Evolutionary conservation across 2,329 filamentous ascomycete genomes (phyloP).

Genomic region (Colletotrichum tanaceti): DNA sequence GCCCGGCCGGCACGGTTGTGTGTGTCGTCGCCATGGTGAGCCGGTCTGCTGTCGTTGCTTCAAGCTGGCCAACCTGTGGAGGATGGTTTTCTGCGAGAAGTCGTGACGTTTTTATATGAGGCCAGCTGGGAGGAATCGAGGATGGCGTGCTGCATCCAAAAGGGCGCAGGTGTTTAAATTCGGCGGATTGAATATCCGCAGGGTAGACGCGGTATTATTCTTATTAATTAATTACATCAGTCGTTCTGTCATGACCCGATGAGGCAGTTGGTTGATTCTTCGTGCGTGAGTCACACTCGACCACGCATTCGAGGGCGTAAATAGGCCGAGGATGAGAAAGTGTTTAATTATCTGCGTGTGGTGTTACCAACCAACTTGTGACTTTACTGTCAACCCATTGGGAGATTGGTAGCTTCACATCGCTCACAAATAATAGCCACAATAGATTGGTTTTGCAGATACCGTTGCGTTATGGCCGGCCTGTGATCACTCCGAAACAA

Average conservation of each 20-base stretch:
- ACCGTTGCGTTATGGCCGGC: too few relatives aligned
- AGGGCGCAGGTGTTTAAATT: neutral
- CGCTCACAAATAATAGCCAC: too few relatives aligned
- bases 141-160: neutral
- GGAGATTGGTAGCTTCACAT: too few relatives aligned
- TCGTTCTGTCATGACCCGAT: neutral
- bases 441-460: too few relatives aligned
- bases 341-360: neutral
- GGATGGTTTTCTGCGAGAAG: neutral
- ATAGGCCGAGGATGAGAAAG: rapidly evolving
- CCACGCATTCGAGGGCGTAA: neutral
- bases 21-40: constrained; percentile 43
- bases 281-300: constrained; percentile 6
- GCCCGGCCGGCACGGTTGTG: constrained; percentile 46
- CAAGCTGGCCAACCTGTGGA: too few relatives aligned
- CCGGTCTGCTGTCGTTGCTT: neutral
- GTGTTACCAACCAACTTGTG: too few relatives aligned
- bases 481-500: too few relatives aligned
- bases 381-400: too few relatives aligned
- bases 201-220: neutral
- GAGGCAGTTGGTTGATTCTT: constrained; percentile 3
- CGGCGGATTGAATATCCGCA: constrained; percentile 26
- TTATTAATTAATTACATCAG: too few relatives aligned
- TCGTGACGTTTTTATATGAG: neutral
- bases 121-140: neutral